Percentiles rank a stretch among this genome's conserved stretches.
Evolutionary conservation across 495 filamentous ascomycete species (phyloP).

Genomic region (Hypoxylon fuscum): DNA sequence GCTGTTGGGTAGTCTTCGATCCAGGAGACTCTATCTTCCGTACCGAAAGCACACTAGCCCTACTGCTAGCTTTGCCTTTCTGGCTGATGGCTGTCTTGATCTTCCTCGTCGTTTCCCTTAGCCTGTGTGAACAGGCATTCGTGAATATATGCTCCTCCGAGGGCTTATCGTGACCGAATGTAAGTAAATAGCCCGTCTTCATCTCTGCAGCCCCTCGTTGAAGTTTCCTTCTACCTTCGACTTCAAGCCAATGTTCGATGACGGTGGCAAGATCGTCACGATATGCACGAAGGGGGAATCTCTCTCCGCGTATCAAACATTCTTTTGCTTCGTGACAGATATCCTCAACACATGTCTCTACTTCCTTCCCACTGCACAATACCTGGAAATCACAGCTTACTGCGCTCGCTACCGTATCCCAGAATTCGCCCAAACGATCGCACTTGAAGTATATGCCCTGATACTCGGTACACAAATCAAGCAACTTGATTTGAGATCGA

Average conservation of each 20-base stretch:
- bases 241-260: slow-evolving; percentile 3
- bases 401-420: background rate
- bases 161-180: background rate
- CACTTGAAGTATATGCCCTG: background rate
- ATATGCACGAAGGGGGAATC: background rate
- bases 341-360: background rate
- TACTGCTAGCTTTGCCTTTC: background rate
- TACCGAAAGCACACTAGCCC: background rate
- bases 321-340: background rate
- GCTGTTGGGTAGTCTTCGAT: background rate
- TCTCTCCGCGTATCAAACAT: background rate
- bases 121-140: background rate
- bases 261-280: slow-evolving; percentile 2
- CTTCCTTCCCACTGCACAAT: background rate
- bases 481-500: slow-evolving; percentile 1
- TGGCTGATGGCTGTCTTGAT: slow-evolving; percentile 1
- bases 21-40: background rate
- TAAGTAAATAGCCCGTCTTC: background rate
- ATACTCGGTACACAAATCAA: slow-evolving; percentile 1
- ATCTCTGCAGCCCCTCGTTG: background rate
- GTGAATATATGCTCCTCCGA: background rate
- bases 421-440: background rate
- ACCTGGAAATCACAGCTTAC: background rate
- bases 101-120: background rate
- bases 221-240: slow-evolving; percentile 4